phyloP scores from a whole-genome alignment of 331 rosid species.

The Malus hybrid region DNA sequence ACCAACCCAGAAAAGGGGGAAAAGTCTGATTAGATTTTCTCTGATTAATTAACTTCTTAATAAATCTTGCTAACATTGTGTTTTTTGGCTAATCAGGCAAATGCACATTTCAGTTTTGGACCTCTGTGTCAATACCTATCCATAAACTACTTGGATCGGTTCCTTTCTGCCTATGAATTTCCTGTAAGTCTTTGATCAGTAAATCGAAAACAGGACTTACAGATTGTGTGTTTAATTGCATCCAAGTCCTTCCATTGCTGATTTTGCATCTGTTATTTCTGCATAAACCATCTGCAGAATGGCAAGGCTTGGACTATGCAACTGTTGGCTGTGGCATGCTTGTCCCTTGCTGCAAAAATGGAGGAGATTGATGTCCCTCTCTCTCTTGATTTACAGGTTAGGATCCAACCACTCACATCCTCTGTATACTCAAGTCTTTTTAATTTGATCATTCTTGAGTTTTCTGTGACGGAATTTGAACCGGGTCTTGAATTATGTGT shows the following conservation, averaged over 20 bases:
- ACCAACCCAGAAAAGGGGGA: background rate
- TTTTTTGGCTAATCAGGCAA: slow-evolving; percentile 44
- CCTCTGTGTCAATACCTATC: slow-evolving; percentile 76
- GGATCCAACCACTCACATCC: background rate
- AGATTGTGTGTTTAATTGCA: background rate
- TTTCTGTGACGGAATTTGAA: background rate
- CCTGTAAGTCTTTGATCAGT: slow-evolving; percentile 61
- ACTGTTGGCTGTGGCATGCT: slow-evolving; percentile 79
- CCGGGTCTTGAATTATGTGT: too few relatives aligned
- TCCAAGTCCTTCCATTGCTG: background rate
- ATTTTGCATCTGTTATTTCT: background rate
- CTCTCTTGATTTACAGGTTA: slow-evolving; percentile 75
- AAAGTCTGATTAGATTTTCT: background rate
- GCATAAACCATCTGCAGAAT: slow-evolving; percentile 32
- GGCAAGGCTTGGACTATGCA: slow-evolving; percentile 92
- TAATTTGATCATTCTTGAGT: background rate
- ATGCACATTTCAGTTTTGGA: slow-evolving; percentile 68
- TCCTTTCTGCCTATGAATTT: slow-evolving; percentile 72
- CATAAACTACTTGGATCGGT: slow-evolving; percentile 83
- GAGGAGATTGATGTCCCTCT: slow-evolving; percentile 81
- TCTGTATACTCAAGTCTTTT: background rate
- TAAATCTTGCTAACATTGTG: background rate
- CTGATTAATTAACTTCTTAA: background rate
- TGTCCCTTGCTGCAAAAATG: slow-evolving; percentile 85
- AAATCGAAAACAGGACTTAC: background rate